Conservation (phyloP, 768 basidiomycete genomes). For the Mycena indigotica region DNA sequence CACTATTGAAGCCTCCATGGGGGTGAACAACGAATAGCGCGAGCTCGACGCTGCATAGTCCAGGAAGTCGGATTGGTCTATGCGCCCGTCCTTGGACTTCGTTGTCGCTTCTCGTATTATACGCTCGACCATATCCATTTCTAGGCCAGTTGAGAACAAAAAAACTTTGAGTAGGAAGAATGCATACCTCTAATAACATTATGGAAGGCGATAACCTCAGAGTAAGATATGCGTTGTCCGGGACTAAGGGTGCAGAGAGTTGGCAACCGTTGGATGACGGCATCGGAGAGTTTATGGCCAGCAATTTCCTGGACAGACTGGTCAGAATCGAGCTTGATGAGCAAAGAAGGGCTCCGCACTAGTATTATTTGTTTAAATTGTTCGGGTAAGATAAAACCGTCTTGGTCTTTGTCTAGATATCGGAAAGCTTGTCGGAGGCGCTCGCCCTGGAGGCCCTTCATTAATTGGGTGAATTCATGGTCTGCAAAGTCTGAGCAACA, state of each 20-base stretch:
- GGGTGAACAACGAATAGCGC: constrained; percentile 93
- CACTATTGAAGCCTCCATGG: constrained; percentile 97
- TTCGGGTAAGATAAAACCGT: constrained; percentile 91
- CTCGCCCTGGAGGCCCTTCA: constrained; percentile 99
- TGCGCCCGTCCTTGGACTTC: constrained; percentile 92
- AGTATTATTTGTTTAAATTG: constrained; percentile 95
- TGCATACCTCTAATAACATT: constrained; percentile 86
- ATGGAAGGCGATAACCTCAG: constrained; percentile 95
- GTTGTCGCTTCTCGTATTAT: constrained; percentile 89
- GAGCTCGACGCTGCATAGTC: constrained; percentile 84
- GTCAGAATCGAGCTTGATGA: background rate
- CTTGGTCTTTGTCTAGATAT: constrained; percentile 84
- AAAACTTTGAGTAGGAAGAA: background rate
- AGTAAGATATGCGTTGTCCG: constrained; percentile 90
- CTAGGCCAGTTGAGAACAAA: constrained; percentile 37
- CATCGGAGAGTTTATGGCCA: constrained; percentile 95
- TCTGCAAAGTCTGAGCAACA: constrained; percentile 46
- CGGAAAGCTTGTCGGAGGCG: constrained; percentile 95
- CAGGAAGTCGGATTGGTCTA: constrained; percentile 94
- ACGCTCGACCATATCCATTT: constrained; percentile 97
- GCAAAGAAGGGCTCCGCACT: constrained; percentile 47
- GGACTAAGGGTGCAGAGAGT: constrained; percentile 89
- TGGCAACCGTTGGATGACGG: constrained; percentile 88
- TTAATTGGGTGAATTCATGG: constrained; percentile 96
- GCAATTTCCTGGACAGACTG: constrained; percentile 73